Evolutionary conservation across 495 filamentous ascomycete species (phyloP), one percentile per base, ranked within the genome.

Genomic region (Parachaetomium inaequale): DNA sequence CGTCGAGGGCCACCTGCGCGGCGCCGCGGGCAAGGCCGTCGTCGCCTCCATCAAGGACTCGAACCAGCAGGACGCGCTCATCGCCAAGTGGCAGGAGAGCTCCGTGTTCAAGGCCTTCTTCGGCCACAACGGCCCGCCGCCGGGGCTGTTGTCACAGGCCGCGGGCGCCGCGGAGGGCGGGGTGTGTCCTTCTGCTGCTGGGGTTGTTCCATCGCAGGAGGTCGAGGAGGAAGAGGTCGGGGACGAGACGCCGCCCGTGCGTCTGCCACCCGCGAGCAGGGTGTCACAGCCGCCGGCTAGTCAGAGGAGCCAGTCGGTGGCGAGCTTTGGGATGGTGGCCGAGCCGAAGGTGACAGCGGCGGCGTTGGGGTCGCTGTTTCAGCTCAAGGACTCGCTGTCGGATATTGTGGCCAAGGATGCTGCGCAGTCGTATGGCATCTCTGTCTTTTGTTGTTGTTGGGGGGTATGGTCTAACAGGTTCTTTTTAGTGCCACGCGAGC

Each of bases 391-490:
- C 12, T 64, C 68, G 14, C 53, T 75, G 11, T 75, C 73, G 10
- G 73, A 75, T 52, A 63, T 75, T 28, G 68, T 75, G n/a, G 73
- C 73, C 52, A 74, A 62, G 40, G 73, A 75, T 45, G 73, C 73
- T 5, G 73, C 69, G 1, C 64, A 70, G 61, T 64, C 63, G 72
- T 74, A 64, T 45, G 67, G 47, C 3, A 3, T 45, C 43, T 15
- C 3, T 8, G 10, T 21, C 5, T 23, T 29, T 34, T 23, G 4
- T 12, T 21, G 4, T 40, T n/a, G 19, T 62, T 46, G 5, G n/a
- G 0, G 17, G 10, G 4, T 31, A n/a, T 32, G 7, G 38, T 54
- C n/a, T 54, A 25, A 54, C 60, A 23, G 58, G 43, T 42, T 12
- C 15, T 7, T 1, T 15, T 2, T 57, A 74, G 72, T 21, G 66